These are phyloP conservation scores for Melaleuca quinquenervia DNA, from an alignment of 345 rosid genomes.

Conservation along the genomic window DNA sequence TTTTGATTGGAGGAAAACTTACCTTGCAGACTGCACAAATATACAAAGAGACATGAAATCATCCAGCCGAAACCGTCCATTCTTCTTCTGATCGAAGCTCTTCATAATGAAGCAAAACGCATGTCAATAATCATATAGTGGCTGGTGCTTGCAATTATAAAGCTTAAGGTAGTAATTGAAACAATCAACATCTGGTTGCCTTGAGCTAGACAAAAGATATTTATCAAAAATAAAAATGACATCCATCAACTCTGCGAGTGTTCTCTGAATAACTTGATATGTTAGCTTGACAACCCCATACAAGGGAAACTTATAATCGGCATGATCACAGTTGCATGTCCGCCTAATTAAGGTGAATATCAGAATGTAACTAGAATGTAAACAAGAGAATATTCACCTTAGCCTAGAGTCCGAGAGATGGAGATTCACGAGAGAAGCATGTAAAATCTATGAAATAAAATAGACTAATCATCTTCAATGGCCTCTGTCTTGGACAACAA, in stretches of 20 bases:
- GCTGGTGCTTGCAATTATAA: not conserved
- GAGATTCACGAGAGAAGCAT: not conserved
- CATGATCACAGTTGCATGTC: not conserved
- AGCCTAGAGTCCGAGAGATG: not conserved
- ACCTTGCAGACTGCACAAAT: constrained; percentile 64
- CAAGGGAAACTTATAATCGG: not conserved
- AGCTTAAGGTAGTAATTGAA: not conserved
- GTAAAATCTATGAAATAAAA: not conserved
- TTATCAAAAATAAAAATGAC: not conserved
- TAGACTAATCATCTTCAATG: too few species aligned
- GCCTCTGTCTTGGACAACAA: too few species aligned
- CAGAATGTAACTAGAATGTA: not conserved
- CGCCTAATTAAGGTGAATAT: not conserved
- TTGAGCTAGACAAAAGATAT: not conserved
- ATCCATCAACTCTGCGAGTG: not conserved
- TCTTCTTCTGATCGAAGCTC: constrained; percentile 61
- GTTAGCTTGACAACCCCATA: not conserved
- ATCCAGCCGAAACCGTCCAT: constrained; percentile 50
- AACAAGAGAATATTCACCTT: not conserved
- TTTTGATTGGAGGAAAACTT: not conserved
- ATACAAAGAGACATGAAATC: constrained; percentile 64
- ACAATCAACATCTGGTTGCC: not conserved
- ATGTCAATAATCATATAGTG: not conserved
- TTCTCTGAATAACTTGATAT: not conserved
- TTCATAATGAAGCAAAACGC: constrained; percentile 2